A percentile compares a stretch with the other conserved stretches of the same genome.
phyloP scores from a whole-genome alignment of 2,329 filamentous ascomycete species.

The Neofusicoccum parvum region DNA sequence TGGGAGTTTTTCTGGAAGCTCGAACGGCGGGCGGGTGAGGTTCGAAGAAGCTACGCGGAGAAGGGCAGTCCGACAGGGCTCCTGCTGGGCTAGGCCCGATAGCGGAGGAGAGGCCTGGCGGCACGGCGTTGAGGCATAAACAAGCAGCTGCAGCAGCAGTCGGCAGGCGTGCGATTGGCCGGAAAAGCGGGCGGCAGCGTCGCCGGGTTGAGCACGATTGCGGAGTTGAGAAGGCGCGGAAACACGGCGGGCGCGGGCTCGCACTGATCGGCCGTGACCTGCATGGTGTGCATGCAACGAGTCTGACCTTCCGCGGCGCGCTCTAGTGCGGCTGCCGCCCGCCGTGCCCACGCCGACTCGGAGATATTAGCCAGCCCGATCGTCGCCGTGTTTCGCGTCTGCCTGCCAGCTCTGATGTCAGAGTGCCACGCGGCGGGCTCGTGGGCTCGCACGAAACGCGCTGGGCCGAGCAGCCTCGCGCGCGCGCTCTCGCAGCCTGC shows the following conservation, averaged over 20 bases:
- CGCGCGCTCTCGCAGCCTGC: no score
- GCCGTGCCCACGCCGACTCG: background rate
- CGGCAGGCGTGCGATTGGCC: background rate
- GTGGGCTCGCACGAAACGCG: slow-evolving; percentile 2
- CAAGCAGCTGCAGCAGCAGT: background rate
- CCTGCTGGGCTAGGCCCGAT: slow-evolving; percentile 5
- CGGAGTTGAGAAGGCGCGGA: background rate
- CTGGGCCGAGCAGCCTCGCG: background rate
- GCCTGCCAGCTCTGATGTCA: slow-evolving; percentile 9
- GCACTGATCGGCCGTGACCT: slow-evolving; percentile 4
- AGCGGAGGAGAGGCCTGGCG: background rate
- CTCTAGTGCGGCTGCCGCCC: background rate
- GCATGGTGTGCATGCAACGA: background rate
- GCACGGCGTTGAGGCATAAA: background rate
- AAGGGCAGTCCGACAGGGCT: background rate
- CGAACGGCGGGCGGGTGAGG: background rate
- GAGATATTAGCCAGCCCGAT: background rate
- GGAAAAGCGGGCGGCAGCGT: background rate
- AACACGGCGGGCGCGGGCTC: background rate
- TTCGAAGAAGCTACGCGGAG: slow-evolving; percentile 16
- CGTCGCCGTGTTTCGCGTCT: background rate
- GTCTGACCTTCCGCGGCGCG: background rate
- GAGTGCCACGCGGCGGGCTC: slow-evolving; percentile 4
- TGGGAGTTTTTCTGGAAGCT: background rate
- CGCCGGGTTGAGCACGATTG: background rate